Evolutionary conservation across 2,329 filamentous ascomycete genomes (phyloP).

Genomic region (Cadophora gregata): DNA sequence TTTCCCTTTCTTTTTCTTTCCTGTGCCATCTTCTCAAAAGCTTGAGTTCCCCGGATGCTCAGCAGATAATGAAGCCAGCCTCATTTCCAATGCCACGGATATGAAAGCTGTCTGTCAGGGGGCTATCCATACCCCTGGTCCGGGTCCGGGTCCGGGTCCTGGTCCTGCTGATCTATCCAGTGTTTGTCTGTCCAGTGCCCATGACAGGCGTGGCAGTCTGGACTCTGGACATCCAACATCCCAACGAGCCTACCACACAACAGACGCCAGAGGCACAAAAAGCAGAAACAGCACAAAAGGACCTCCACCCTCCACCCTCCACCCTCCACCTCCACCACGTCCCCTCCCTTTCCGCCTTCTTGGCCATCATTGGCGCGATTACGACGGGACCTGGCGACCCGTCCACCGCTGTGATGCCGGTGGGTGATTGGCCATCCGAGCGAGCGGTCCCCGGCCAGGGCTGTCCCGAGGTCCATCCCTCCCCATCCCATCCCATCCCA

Average conservation of each 20-base stretch:
- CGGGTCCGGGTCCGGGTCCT: conserved; percentile 4
- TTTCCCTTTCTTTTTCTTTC: neutral
- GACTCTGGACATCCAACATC: neutral
- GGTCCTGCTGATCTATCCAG: neutral
- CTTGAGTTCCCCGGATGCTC: conserved; percentile 14
- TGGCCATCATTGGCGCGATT: conserved; percentile 13
- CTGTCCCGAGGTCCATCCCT: neutral
- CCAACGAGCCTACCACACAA: too few species aligned
- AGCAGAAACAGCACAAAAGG: conserved; percentile 9
- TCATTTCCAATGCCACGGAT: conserved; percentile 7
- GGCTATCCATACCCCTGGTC: conserved; percentile 7
- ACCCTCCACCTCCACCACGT: too few species aligned
- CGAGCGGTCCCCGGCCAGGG: conserved; percentile 6
- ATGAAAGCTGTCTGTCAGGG: neutral
- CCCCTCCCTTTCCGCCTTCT: neutral
- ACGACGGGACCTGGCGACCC: conserved; percentile 10
- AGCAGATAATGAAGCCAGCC: conserved; percentile 1
- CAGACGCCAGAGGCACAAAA: neutral
- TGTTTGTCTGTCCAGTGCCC: neutral
- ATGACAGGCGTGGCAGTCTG: neutral
- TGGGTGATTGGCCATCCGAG: neutral
- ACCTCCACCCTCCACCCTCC: neutral
- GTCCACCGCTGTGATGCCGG: neutral
- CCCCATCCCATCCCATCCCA: too few species aligned
- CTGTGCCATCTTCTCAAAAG: neutral